Evolutionary conservation across 495 filamentous ascomycete species (phyloP), one percentile per base, ranked within the genome.

Genomic region (Penicillium taxi): DNA sequence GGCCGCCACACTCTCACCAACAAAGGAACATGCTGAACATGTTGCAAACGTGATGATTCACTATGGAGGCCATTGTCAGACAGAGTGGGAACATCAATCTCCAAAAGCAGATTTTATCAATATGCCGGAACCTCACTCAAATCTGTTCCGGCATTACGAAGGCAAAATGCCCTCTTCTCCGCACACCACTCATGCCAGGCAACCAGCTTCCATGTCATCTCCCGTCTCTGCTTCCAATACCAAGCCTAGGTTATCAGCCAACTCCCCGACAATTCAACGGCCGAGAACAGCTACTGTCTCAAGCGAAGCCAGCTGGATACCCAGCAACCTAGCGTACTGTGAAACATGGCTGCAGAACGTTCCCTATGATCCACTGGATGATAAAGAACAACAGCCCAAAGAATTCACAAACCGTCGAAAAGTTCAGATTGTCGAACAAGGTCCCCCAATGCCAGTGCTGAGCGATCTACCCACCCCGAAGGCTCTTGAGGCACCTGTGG

Each of bases 301-400:
- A 7, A 69, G 61, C 38, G 59, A 62, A 39, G 55, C 61, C 9
- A 65, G 63, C 42, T 69, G 65, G 65, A 53, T 60, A 12, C 59
- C 63, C 0, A 62, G 52, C 40, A 66, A 57, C 24, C 50, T 69
- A 14, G 63, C 63, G 5, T 64, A 67, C 35, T 69, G 59, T 39
- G 56, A 67, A 33, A 52, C 45, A 32, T 69, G 65, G 65, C 56
- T 69, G 9, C 62, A 69, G 35, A 45, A 58, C 2, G 65, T 66
- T 1, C 64, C 63, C 0, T 26, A 51, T 9, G 63, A 69, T 8
- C 50, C 47, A 8, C 20, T 47, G n/a, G 47, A 52, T n/a, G 46
- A 41, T 18, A 37, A 52, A 30, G 45, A 51, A 27, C 40, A 56
- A 15, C 47, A 44, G 17, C 39, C 58, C 11, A 53, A 37, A 19